These are phyloP conservation scores for Chenopodium formosanum DNA, from an alignment of 148 eudicot species.

Conservation along the genomic window DNA sequence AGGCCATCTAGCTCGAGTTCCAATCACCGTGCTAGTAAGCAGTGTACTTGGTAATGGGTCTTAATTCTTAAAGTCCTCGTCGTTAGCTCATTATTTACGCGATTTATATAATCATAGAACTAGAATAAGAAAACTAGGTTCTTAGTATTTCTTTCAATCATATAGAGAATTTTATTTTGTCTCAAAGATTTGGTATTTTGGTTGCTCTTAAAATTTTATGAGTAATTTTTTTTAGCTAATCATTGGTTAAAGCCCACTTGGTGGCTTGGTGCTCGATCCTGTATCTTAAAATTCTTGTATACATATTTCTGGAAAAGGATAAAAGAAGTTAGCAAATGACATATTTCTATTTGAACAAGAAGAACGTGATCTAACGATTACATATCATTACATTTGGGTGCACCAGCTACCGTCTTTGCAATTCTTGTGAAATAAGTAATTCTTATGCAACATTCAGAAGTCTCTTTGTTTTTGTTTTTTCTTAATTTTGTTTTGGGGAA, in stretches of 20 bases:
- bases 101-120: neutral
- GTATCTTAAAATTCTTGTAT: conserved; percentile 1
- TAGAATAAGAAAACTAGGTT: conserved; percentile 19
- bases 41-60: conserved; percentile 38
- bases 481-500: too few relatives aligned
- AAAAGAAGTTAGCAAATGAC: neutral
- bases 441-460: too few relatives aligned
- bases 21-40: conserved; percentile 57
- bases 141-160: neutral
- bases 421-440: neutral
- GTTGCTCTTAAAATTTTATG: neutral
- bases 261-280: neutral
- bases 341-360: neutral
- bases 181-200: neutral
- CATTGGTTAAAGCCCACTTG: neutral
- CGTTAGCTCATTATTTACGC: neutral
- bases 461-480: too few relatives aligned
- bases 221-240: neutral
- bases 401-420: neutral
- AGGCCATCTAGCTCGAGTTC: conserved; percentile 57
- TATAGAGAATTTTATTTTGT: neutral
- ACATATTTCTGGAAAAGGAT: neutral
- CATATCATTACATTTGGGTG: neutral
- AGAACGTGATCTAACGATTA: neutral
- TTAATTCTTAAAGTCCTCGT: conserved; percentile 15